Evolutionary conservation across 2,329 filamentous ascomycete species (phyloP), one percentile per base, ranked within the genome.

Genomic region (Plenodomus biglobosus): DNA sequence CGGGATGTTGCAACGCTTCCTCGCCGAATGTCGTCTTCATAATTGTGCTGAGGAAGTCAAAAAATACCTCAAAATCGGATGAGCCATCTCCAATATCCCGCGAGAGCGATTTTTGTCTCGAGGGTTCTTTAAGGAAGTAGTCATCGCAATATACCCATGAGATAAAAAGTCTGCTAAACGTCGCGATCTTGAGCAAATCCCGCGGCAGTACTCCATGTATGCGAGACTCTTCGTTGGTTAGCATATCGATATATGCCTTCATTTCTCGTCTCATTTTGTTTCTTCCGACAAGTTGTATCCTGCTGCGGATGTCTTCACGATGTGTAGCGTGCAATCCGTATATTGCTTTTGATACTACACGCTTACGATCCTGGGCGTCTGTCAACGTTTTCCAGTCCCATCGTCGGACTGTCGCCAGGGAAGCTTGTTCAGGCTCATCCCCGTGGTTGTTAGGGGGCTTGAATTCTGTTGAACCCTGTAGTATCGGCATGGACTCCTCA

Each of bases 291-390:
- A 40, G 39, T 2, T 27, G 42, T 6, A 70, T 38, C 10, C 66
- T 58, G 1, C 38, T 51, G 6, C 64, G 51, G 13, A 72, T 48
- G 0, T 42, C 52, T 21, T 66, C 64, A 7, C 56, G 52, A 6
- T 65, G 55, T 8, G 43, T 22, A 2, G 37, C n/a, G 8, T 18
- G 42, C 50, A 75, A 61, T 10, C 72, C 64, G 7, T 56, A 48
- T 1, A 80, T 57, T 1, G 73, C 52, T 42, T 77, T 76, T 40
- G 78, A 72, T 18, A 80, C 53, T 1, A 78, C 59, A 5, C 76
- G 70, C 34, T 74, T 71, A 10, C 76, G 66, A 51, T 81, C 76
- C 8, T 52, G 37, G 2, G 65, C 61, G 8, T 68, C 63, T 32
- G 71, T 57, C 3, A 81, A 61, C 1, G 68, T 45, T 3, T 53